These are phyloP conservation scores for Avena eriantha DNA, from an alignment of 176 grass and related monocot species.

Conservation along the genomic window DNA sequence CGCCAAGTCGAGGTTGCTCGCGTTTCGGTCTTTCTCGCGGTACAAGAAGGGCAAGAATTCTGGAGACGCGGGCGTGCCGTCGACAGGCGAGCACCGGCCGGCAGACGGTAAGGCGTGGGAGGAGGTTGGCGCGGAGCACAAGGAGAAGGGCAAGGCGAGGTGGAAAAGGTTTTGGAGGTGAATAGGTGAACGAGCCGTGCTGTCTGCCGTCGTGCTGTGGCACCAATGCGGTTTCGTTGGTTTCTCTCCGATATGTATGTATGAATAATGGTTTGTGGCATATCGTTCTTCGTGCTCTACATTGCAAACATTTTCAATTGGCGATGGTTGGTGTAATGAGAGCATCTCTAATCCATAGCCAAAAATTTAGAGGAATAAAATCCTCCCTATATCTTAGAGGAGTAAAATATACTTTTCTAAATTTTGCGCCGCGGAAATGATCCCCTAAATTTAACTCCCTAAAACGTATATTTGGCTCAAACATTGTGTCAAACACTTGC, in stretches of 20 bases:
- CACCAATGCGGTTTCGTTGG: background rate
- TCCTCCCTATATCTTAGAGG: too few relatives aligned
- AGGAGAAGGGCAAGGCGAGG: slow-evolving; percentile 38
- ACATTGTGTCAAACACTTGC: too few relatives aligned
- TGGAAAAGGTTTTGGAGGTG: slow-evolving; percentile 50
- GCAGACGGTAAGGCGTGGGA: slow-evolving; percentile 8
- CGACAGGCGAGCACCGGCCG: slow-evolving; percentile 18
- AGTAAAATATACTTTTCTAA: too few relatives aligned
- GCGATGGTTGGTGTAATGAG: too few relatives aligned
- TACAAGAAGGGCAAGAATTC: slow-evolving; percentile 29
- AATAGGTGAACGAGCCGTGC: slow-evolving; percentile 1
- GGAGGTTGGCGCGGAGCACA: slow-evolving; percentile 25
- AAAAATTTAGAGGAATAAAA: too few relatives aligned
- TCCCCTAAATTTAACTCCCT: too few relatives aligned
- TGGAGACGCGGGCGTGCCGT: background rate
- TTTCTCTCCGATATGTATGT: background rate
- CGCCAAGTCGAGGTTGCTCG: slow-evolving; percentile 39
- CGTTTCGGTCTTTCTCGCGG: slow-evolving; percentile 51
- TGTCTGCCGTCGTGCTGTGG: background rate
- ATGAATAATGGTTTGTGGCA: background rate
- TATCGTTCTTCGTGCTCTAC: background rate
- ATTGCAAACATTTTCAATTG: background rate
- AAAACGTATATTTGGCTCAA: too few relatives aligned
- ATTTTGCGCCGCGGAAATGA: too few relatives aligned
- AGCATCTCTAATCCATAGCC: too few relatives aligned